A percentile compares a stretch with the other conserved stretches of the same genome.
These are phyloP conservation scores for Tylopilus vinaceipallidus DNA, from an alignment of 768 basidiomycete species.

Conservation along the genomic window DNA sequence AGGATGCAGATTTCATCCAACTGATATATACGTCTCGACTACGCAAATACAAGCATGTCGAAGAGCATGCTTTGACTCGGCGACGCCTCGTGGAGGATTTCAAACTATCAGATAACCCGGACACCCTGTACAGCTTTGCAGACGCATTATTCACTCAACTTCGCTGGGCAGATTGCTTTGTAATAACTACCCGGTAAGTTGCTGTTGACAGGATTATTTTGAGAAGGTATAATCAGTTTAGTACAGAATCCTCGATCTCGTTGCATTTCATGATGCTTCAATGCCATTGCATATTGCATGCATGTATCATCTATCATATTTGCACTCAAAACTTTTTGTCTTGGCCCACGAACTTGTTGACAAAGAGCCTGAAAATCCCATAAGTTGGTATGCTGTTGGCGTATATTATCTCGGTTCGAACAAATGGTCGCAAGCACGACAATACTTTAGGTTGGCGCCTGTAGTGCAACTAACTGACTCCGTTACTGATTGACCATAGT, in stretches of 20 bases:
- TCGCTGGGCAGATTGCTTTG: conserved; percentile 93
- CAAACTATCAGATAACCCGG: conserved; percentile 85
- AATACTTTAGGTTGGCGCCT: conserved; percentile 84
- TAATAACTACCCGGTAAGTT: conserved; percentile 73
- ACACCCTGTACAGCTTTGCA: conserved; percentile 87
- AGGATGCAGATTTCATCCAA: conserved; percentile 89
- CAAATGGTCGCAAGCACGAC: conserved; percentile 88
- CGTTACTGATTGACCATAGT: conserved; percentile 39
- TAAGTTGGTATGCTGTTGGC: conserved; percentile 98
- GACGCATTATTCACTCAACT: conserved; percentile 87
- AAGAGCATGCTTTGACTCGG: conserved; percentile 79
- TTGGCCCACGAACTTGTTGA: conserved; percentile 96
- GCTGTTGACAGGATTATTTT: background rate
- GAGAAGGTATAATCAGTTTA: background rate
- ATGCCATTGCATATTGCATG: conserved; percentile 95
- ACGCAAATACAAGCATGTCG: conserved; percentile 83
- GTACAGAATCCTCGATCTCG: conserved; percentile 75
- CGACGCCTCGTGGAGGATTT: conserved; percentile 80
- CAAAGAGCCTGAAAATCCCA: conserved; percentile 85
- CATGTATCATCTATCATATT: conserved; percentile 92
- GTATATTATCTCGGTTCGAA: conserved; percentile 89
- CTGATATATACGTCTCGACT: conserved; percentile 91
- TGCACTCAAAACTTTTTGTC: conserved; percentile 92
- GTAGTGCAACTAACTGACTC: background rate
- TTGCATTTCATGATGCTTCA: conserved; percentile 84